Evolutionary conservation across 441 rosid genomes (phyloP).

Genomic region (Euphorbia celastroides): DNA sequence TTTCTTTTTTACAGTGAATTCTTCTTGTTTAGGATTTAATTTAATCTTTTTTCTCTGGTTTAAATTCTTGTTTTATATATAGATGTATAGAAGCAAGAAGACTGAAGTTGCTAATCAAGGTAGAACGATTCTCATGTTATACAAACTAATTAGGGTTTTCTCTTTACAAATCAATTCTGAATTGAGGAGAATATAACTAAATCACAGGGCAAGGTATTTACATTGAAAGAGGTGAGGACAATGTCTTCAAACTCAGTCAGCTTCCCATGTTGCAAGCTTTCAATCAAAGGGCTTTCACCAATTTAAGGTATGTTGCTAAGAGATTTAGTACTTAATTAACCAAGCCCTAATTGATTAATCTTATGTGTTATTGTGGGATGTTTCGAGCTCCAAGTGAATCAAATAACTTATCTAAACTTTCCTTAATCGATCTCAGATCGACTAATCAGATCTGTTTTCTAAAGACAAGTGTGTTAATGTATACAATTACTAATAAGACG

Average conservation of each 20-base stretch:
- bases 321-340: background rate
- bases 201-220: conserved; percentile 26
- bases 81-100: conserved; percentile 97
- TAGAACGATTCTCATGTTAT: conserved; percentile 14
- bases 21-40: background rate
- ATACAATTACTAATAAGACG: too few species aligned
- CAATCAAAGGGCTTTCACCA: conserved; percentile 39
- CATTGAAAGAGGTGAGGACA: conserved; percentile 39
- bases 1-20: background rate
- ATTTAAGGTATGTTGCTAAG: conserved; percentile 28
- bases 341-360: background rate
- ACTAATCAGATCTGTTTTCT: too few species aligned
- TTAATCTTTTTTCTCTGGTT: background rate
- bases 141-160: conserved; percentile 24
- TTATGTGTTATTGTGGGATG: too few species aligned
- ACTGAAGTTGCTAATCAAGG: conserved; percentile 59
- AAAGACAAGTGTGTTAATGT: too few species aligned
- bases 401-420: too few species aligned
- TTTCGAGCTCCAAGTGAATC: too few species aligned
- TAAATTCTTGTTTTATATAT: background rate
- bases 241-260: conserved; percentile 51
- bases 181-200: background rate
- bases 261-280: conserved; percentile 57
- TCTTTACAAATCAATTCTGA: background rate
- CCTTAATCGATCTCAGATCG: too few species aligned